Evolutionary conservation across 257 asterid species (phyloP).

Genomic region (Petrea volubilis): DNA sequence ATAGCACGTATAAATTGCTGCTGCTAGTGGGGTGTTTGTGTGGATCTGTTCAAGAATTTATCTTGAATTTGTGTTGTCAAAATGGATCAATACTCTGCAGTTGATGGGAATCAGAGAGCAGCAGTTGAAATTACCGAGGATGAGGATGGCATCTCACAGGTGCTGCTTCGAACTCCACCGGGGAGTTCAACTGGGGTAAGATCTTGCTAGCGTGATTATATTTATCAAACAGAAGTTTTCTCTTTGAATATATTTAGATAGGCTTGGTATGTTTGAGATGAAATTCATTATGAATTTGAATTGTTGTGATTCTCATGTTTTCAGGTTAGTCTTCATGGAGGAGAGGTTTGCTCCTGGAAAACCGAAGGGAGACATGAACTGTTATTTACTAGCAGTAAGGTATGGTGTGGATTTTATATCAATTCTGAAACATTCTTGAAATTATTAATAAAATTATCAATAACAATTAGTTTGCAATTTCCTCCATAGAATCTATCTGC

Average conservation of each 20-base stretch:
- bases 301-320: neutral
- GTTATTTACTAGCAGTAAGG: conserved; percentile 77
- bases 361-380: conserved; percentile 67
- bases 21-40: conserved; percentile 1
- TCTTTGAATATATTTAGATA: neutral
- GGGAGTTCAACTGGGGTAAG: conserved; percentile 78
- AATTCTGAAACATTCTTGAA: no score
- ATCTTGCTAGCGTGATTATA: conserved; percentile 19
- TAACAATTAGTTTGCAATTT: no score
- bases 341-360: conserved; percentile 94
- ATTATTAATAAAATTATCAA: no score
- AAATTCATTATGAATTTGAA: neutral
- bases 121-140: conserved; percentile 49
- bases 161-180: conserved; percentile 60
- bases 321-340: conserved; percentile 91
- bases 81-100: conserved; percentile 62
- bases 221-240: neutral
- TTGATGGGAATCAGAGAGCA: conserved; percentile 40
- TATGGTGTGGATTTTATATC: conserved; percentile 19
- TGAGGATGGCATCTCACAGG: conserved; percentile 55
- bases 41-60: conserved; percentile 11
- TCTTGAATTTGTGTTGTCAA: conserved; percentile 29
- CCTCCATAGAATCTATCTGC: no score
- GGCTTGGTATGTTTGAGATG: neutral
- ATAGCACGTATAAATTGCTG: conserved; percentile 13